Evolutionary conservation across 225 moss, liverwort and hornwort species (phyloP), one percentile per base, ranked within the genome.

Genomic region (Straminergon stramineum): DNA sequence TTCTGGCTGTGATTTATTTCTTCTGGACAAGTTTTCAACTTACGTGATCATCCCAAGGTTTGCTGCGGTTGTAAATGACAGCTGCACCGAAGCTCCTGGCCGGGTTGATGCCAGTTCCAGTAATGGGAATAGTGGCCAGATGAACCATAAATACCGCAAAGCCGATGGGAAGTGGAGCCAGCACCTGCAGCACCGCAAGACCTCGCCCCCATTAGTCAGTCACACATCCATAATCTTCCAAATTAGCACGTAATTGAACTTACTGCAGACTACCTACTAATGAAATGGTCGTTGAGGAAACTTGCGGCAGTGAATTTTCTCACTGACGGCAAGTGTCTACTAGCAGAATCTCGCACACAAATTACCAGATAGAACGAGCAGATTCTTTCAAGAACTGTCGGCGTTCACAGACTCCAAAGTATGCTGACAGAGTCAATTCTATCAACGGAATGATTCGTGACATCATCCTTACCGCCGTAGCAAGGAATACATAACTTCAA

Each of bases 111-210:
- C 94, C 94, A 39, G 94, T 94, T 89, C 94, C 94, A 6, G 94
- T 94, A 41, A 94, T 94, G 88, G 94, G 94, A 88, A 94, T 94
- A 28, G 94, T 94, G 52, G 94, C 94, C 9, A 93, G 45, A 65
- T 94, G 94, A 58, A 94, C 94, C 92, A 94, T 90, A 14, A 94
- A 94, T 56, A 94, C 94, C 28, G 94, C 94, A 48, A 94, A 94
- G 18, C 94, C 94, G 6, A 94, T 94, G 81, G 94, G 94, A 63
- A 94, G 94, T 16, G 94, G 94, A 27, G 94, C 94, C 89, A 94
- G 63, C 32, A 94, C 94, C 94, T 94, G 90, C 80, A 89, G 58
- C 34, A 81, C 48, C 43, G 89, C 17, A 57, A 21, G 15, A 57
- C 39, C 39, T 41, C 32, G 18, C 31, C 78, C 15, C 51, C 60